These are phyloP conservation scores for Penicillium daleae DNA, from an alignment of 495 filamentous ascomycete species.

Conservation along the genomic window DNA sequence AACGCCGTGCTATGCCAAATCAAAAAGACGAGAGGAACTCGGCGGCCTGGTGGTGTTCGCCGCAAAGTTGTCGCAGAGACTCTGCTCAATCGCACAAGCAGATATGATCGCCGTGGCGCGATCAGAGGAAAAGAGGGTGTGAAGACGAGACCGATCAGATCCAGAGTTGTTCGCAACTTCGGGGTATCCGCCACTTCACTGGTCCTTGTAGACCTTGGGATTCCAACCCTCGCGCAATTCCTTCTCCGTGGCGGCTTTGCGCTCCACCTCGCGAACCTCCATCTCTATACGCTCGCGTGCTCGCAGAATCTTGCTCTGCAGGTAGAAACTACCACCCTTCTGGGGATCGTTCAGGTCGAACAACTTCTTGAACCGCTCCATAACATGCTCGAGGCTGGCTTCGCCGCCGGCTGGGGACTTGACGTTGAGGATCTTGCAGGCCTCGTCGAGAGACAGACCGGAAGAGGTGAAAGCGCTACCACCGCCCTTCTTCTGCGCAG, in stretches of 20 bases:
- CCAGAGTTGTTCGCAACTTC: not conserved
- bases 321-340: slow-evolving; percentile 95
- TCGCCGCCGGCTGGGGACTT: slow-evolving; percentile 82
- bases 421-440: slow-evolving; percentile 96
- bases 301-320: slow-evolving; percentile 93
- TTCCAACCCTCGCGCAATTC: slow-evolving; percentile 86
- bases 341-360: slow-evolving; percentile 93
- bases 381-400: slow-evolving; percentile 73
- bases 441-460: slow-evolving; percentile 90
- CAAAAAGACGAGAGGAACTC: slow-evolving; percentile 29
- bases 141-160: not conserved
- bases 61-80: slow-evolving; percentile 11
- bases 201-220: slow-evolving; percentile 91
- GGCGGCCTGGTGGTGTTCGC: slow-evolving; percentile 1
- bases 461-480: slow-evolving; percentile 55
- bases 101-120: slow-evolving; percentile 9
- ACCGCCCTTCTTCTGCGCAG: slow-evolving; percentile 59
- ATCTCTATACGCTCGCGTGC: slow-evolving; percentile 91
- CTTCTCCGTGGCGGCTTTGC: slow-evolving; percentile 56
- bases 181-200: slow-evolving; percentile 46
- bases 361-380: slow-evolving; percentile 88
- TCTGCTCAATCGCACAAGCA: slow-evolving; percentile 12
- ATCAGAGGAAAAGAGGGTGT: slow-evolving; percentile 5
- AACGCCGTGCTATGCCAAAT: slow-evolving; percentile 58
- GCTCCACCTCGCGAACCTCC: slow-evolving; percentile 61